Conservation (phyloP, 805 yeast species). For the Kazachstania viticola region DNA sequence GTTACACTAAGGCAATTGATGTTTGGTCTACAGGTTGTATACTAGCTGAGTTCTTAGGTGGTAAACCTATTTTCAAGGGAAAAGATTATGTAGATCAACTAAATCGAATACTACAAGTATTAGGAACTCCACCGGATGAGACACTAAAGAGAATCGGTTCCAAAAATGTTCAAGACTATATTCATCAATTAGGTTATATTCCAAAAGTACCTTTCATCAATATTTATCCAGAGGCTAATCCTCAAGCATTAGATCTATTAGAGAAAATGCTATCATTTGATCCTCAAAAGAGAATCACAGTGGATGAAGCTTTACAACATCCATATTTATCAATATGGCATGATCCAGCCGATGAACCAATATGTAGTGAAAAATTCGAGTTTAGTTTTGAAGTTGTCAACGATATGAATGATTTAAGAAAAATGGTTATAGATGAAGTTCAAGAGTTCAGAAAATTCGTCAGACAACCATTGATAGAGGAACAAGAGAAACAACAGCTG, state of each 20-base stretch:
- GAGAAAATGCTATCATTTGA: conserved; percentile 76
- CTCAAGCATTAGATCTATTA: conserved; percentile 72
- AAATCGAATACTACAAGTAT: conserved; percentile 69
- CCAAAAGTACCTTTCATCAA: conserved; percentile 61
- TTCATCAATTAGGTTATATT: conserved; percentile 74
- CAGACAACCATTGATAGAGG: conserved; percentile 58
- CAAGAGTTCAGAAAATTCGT: conserved; percentile 68
- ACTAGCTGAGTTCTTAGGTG: conserved; percentile 84
- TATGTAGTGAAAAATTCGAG: conserved; percentile 70
- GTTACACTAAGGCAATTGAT: conserved; percentile 92
- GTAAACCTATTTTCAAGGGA: conserved; percentile 87
- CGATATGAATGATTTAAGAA: conserved; percentile 63
- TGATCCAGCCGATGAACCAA: conserved; percentile 86
- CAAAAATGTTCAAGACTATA: conserved; percentile 82
- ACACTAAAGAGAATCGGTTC: conserved; percentile 66
- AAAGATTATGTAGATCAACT: conserved; percentile 93
- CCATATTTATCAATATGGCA: conserved; percentile 87
- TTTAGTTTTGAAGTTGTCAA: conserved; percentile 79
- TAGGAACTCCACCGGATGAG: conserved; percentile 85
- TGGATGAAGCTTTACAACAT: conserved; percentile 78
- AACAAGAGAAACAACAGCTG: conserved; percentile 28
- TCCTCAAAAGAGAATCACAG: conserved; percentile 74
- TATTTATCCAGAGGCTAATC: conserved; percentile 77
- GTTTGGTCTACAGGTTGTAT: conserved; percentile 98
- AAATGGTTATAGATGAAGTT: conserved; percentile 74